A percentile compares a stretch with the other conserved stretches of the same genome.
These are phyloP conservation scores for Ustilaginoidea virens DNA, from an alignment of 2,329 filamentous ascomycete species.

Conservation along the genomic window DNA sequence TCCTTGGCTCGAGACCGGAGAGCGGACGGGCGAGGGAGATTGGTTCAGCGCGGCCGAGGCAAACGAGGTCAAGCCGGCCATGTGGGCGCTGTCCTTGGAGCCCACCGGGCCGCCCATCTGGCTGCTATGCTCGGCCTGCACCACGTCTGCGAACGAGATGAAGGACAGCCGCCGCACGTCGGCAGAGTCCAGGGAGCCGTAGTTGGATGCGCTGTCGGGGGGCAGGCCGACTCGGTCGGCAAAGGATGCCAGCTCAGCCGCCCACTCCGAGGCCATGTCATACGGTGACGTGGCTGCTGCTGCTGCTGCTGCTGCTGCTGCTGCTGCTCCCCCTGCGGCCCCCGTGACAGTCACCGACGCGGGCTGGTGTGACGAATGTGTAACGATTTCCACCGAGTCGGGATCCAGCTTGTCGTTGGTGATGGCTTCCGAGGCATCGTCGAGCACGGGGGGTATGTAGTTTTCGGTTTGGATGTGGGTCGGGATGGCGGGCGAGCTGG, in stretches of 20 bases:
- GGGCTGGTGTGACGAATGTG: conserved; percentile 69
- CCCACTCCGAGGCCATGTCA: conserved; percentile 32
- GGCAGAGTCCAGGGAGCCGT: conserved; percentile 56
- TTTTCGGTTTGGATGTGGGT: conserved; percentile 90
- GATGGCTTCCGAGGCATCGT: conserved; percentile 83
- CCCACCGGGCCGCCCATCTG: conserved; percentile 30
- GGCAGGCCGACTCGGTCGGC: conserved; percentile 25
- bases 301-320: too few relatives aligned
- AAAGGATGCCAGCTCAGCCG: conserved; percentile 41
- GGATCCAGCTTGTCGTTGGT: conserved; percentile 75
- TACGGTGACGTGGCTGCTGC: conserved; percentile 17
- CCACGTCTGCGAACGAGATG: conserved; percentile 92
- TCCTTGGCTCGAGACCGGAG: conserved; percentile 59
- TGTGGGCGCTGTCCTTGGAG: conserved; percentile 54
- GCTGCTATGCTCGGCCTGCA: conserved; percentile 66
- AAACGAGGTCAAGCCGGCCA: conserved; percentile 50
- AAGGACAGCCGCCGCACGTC: conserved; percentile 81
- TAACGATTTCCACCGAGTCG: conserved; percentile 85
- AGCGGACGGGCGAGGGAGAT: conserved; percentile 68
- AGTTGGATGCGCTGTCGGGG: conserved; percentile 55
- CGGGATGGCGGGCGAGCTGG: conserved; percentile 74
- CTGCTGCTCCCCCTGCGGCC: conserved; percentile 12
- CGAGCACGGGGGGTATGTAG: conserved; percentile 78
- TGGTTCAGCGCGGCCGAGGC: conserved; percentile 37
- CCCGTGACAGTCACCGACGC: conserved; percentile 53